These are phyloP conservation scores for Paraphaeosphaeria minitans DNA, from an alignment of 2,329 filamentous ascomycete species.

Conservation along the genomic window DNA sequence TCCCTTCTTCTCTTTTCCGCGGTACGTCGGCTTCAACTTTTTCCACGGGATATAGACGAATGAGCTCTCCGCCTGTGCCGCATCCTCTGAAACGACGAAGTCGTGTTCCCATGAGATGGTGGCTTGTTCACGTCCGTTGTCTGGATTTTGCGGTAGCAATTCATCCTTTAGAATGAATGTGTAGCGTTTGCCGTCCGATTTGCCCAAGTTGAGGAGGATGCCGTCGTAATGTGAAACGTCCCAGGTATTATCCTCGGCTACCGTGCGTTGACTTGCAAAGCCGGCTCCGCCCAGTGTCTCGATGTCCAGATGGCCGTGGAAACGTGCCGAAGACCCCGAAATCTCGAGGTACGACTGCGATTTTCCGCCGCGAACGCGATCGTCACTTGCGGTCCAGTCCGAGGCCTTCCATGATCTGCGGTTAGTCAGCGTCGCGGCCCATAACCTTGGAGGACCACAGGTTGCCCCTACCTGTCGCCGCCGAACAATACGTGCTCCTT, in stretches of 20 bases:
- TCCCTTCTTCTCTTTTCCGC: conserved; percentile 68
- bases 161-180: conserved; percentile 77
- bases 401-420: conserved; percentile 62
- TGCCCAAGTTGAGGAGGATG: conserved; percentile 59
- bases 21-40: conserved; percentile 72
- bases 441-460: neutral
- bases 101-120: conserved; percentile 76
- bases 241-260: conserved; percentile 61
- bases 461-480: conserved; percentile 30
- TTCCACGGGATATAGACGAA: conserved; percentile 66
- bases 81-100: conserved; percentile 53
- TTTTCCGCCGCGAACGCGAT: conserved; percentile 75
- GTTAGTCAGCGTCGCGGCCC: conserved; percentile 8
- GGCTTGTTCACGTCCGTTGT: conserved; percentile 72
- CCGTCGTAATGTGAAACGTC: conserved; percentile 69
- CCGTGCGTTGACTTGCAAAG: conserved; percentile 78
- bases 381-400: conserved; percentile 73
- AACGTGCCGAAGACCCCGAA: conserved; percentile 52
- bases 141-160: conserved; percentile 59
- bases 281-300: conserved; percentile 77
- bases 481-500: conserved; percentile 36
- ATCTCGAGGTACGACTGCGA: conserved; percentile 62
- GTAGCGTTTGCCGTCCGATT: conserved; percentile 69
- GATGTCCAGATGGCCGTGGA: conserved; percentile 74
- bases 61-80: conserved; percentile 19